Base-by-base conservation (phyloP, 139 green algal genomes). In the Chlamydomonas sphaeroides region DNA sequence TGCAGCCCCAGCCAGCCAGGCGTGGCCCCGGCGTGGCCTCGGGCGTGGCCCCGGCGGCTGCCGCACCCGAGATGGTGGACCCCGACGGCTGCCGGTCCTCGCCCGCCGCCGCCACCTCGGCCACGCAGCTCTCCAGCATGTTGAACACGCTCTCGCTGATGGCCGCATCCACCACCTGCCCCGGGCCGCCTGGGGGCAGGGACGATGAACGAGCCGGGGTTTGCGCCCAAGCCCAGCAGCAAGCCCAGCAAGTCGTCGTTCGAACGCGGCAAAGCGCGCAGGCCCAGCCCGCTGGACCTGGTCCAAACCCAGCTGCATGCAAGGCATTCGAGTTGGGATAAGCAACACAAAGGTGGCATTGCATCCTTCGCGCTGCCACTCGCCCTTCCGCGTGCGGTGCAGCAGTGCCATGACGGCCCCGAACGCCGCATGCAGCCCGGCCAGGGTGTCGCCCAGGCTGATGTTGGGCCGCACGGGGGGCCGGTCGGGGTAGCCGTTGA, bases 71-170 rank as follows among this genome's bases (percentile, higher is more conserved):
- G 26, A 96, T 93, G 18, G 93, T 95, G 59, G 72, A 89, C 0
- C 93, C 93, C 8, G 87, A 93, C 38, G 90, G 88, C 18, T 83
- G 87, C 14, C 93, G 68, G 59, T 93, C 84, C 32, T 84, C 51
- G 3, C 91, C 91, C 42, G 71, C 61, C 28, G 63, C 68, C 6
- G 82, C 85, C 36, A 85, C 92, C 86, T 95, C 91, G 7, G 93
- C 65, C 32, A 96, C 83, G 66, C 91, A 95, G 25, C 79, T 85
- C 82, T 97, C 94, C 82, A 97, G 73, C 90, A 97, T 95, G 81
- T 94, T 95, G 87, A 95, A 95, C 32, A 96, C 87, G 51, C 42
- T 85, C 87, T 97, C 94, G 35, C 33, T 90, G 78, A 97, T 97
- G 66, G 92, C 61, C 0, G 93, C 92, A 75, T 97, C 94, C 28